Base-by-base conservation (phyloP, 306 rosid species). In the Luffa aegyptiaca region DNA sequence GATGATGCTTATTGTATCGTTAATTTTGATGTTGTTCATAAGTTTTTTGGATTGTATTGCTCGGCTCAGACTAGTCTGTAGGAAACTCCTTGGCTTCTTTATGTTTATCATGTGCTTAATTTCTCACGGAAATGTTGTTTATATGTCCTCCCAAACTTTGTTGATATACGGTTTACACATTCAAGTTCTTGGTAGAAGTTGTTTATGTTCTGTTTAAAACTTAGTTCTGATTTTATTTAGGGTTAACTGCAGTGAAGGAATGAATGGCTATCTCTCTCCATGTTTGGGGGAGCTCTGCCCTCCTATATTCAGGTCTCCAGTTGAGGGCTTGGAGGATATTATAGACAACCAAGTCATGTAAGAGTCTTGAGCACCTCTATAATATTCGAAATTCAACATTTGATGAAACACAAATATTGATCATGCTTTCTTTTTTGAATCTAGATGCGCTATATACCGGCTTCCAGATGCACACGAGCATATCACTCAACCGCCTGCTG, bases 231-330 rank as follows among this genome's bases (percentile, higher is more conserved):
- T 87, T 87, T 77, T 87, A 81, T 86, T 87, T 90, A 84, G 91
- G 92, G 82, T 84, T 89, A 78, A 84, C 39, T 96, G 99, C 99
- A 96, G 99, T 87, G 97, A 84, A 69, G 99, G 98, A 81, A 96
- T 96, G 99, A 93, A 96, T 66, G 99, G 99, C 16, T 96, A 90
- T 84, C 37, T 93, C 83, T 91, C 98, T 83, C 90, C 92, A 42
- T 96, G 99, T 62, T 86, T 77, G 21, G 99, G 99, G 58, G 99
- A 96, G 81, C 96, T 97, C 79, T 88, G 98, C 89, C 99, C 99
- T 9, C 98, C 94, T 26, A 88, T 96, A 81, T 93, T 96, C 71
- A 90, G 97, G 85, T 96, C 99, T 65, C 99, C 99, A 82, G 89
- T 96, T 82, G 80, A 69, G 78, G 86, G 89, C 81, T 72, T 96